Percentiles rank a stretch among this genome's conserved stretches.
These are phyloP conservation scores for Emmonsia crescens DNA, from an alignment of 2,329 filamentous ascomycete species.

Conservation along the genomic window DNA sequence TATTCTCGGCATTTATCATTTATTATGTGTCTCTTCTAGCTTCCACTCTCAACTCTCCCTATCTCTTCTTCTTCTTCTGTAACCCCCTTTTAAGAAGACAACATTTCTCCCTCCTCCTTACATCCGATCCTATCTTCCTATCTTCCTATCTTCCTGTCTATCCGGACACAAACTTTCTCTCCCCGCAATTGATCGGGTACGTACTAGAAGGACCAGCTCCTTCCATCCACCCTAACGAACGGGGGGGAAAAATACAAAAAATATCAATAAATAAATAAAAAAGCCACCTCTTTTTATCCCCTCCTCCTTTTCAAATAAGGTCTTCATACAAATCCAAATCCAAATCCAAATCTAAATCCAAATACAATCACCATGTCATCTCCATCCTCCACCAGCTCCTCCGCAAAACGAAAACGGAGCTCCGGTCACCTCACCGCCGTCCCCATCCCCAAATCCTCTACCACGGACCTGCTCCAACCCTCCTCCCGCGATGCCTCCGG, in stretches of 20 bases:
- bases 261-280: neutral
- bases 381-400: slow-evolving; percentile 42
- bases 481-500: slow-evolving; percentile 74
- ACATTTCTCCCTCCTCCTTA: neutral
- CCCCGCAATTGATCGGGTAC: neutral
- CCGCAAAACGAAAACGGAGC: slow-evolving; percentile 53
- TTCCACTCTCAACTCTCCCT: neutral
- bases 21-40: neutral
- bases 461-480: slow-evolving; percentile 54
- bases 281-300: neutral
- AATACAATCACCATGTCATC: slow-evolving; percentile 46
- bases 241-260: neutral
- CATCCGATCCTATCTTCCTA: neutral
- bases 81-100: no score
- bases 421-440: slow-evolving; percentile 34
- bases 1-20: no score
- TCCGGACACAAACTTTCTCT: no score
- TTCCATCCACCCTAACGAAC: neutral
- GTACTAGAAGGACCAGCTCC: neutral
- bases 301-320: neutral
- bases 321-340: no score
- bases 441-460: slow-evolving; percentile 38
- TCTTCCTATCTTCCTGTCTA: neutral
- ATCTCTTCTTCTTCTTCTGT: neutral
- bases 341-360: slow-evolving; percentile 11